A percentile compares a stretch with the other conserved stretches of the same genome.
phyloP scores from a whole-genome alignment of 768 basidiomycete species.

The Amanita pallidorosea region DNA sequence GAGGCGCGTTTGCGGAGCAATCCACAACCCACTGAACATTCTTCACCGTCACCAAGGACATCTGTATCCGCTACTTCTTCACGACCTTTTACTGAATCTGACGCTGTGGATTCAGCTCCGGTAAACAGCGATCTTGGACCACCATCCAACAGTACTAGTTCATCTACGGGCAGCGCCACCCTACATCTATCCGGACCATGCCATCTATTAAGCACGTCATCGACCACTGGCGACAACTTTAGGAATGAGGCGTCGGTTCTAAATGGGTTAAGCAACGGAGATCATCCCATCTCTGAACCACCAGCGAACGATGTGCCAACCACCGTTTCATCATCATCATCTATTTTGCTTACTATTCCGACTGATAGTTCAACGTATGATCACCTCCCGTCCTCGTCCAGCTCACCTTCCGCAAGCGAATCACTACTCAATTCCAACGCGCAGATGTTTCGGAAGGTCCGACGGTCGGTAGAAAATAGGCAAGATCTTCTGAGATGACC shows the following conservation, averaged over 20 bases:
- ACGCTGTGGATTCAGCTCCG: conserved; percentile 5
- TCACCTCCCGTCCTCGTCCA: conserved; percentile 30
- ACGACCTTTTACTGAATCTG: conserved; percentile 18
- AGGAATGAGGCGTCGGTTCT: conserved; percentile 3
- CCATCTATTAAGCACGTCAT: conserved; percentile 33
- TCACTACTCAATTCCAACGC: conserved; percentile 22
- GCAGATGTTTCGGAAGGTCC: conserved; percentile 12
- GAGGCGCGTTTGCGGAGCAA: conserved; percentile 16
- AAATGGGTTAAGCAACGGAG: not conserved
- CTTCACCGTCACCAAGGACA: conserved; percentile 17
- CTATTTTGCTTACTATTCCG: conserved; percentile 9
- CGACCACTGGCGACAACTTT: conserved; percentile 34
- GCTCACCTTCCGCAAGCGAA: conserved; percentile 27
- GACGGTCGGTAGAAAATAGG: conserved; percentile 8
- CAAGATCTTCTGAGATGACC: not conserved
- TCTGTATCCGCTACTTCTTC: conserved; percentile 17
- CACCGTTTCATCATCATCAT: conserved; percentile 1
- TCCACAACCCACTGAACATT: conserved; percentile 12
- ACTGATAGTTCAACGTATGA: conserved; percentile 23
- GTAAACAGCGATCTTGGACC: not conserved
- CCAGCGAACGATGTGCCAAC: not conserved
- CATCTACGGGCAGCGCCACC: conserved; percentile 10
- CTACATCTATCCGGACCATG: conserved; percentile 23
- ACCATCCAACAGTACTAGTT: not conserved
- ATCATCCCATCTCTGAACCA: not conserved